phyloP scores from a whole-genome alignment of 306 rosid genomes.

The Dicorynia guianensis region DNA sequence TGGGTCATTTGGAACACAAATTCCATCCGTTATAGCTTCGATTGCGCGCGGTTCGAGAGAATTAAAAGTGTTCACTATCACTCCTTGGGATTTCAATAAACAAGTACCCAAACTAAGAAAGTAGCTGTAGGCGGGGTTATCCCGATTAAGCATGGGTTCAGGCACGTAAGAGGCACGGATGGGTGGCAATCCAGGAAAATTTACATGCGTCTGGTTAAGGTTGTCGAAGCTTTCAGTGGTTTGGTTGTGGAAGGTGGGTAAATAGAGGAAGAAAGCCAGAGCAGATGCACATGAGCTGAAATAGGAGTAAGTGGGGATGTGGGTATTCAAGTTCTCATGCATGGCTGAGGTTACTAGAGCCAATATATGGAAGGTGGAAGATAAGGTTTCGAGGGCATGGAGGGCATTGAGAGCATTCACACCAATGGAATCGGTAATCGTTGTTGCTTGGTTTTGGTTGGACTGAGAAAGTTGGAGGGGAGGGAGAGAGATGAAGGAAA shows the following conservation, averaged over 20 bases:
- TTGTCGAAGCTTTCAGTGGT: conserved; percentile 34
- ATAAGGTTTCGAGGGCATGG: conserved; percentile 7
- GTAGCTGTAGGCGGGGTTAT: neutral
- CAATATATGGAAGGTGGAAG: conserved; percentile 7
- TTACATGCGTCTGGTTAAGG: neutral
- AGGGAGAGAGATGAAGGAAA: conserved; percentile 43
- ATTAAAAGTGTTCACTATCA: conserved; percentile 23
- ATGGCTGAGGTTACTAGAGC: conserved; percentile 28
- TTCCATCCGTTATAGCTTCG: conserved; percentile 25
- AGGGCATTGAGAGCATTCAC: conserved; percentile 12
- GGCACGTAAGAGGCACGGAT: conserved; percentile 20
- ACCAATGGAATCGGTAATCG: neutral
- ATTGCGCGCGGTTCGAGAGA: conserved; percentile 12
- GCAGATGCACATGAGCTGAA: conserved; percentile 31
- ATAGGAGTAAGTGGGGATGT: conserved; percentile 40
- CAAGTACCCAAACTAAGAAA: conserved; percentile 7
- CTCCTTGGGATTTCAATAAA: conserved; percentile 16
- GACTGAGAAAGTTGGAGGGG: neutral
- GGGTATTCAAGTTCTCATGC: conserved; percentile 7
- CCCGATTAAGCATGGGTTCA: conserved; percentile 16
- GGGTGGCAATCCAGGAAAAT: conserved; percentile 33
- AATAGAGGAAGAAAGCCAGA: conserved; percentile 32
- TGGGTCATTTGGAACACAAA: conserved; percentile 9
- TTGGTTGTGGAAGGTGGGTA: conserved; percentile 37
- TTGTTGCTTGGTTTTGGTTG: neutral